These are phyloP conservation scores for Pythium aristosporum DNA, from an alignment of 352 stramenopile species.

Conservation along the genomic window DNA sequence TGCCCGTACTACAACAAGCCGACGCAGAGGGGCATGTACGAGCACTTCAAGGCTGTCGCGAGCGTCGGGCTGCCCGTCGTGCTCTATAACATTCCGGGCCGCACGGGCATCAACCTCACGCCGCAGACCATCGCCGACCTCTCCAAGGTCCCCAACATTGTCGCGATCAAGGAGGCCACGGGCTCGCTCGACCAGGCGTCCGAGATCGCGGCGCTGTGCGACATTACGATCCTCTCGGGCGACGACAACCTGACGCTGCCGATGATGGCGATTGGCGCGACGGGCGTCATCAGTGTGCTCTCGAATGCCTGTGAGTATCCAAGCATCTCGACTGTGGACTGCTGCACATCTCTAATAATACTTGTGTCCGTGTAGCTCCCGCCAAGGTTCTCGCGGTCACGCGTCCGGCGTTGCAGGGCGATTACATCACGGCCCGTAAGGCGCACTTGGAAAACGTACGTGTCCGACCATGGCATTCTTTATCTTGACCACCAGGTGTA, in stretches of 20 bases:
- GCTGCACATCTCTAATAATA: background rate
- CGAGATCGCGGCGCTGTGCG: slow-evolving; percentile 86
- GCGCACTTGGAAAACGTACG: slow-evolving; percentile 84
- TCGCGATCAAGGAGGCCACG: slow-evolving; percentile 98
- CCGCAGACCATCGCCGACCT: slow-evolving; percentile 94
- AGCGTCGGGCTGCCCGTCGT: slow-evolving; percentile 91
- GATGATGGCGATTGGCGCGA: slow-evolving; percentile 88
- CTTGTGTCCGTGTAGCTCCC: slow-evolving; percentile 43
- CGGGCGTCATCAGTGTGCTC: slow-evolving; percentile 90
- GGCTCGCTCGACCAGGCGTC: slow-evolving; percentile 88
- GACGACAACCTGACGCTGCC: slow-evolving; percentile 91
- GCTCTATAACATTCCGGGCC: slow-evolving; percentile 97
- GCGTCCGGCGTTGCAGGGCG: slow-evolving; percentile 68
- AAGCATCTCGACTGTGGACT: background rate
- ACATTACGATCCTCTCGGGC: slow-evolving; percentile 91
- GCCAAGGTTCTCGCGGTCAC: slow-evolving; percentile 86
- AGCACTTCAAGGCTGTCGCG: slow-evolving; percentile 92
- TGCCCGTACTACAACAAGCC: slow-evolving; percentile 99
- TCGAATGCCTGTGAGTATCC: slow-evolving; percentile 80
- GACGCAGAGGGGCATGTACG: slow-evolving; percentile 93
- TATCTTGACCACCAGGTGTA: background rate
- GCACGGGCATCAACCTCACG: slow-evolving; percentile 94
- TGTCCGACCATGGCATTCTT: background rate
- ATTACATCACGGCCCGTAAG: slow-evolving; percentile 78
- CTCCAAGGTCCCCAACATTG: slow-evolving; percentile 93